Percentiles rank a stretch among this genome's conserved stretches.
These are phyloP conservation scores for Ustilago vetiveriae DNA, from an alignment of 1,284 basidiomycete genomes.

Conservation along the genomic window DNA sequence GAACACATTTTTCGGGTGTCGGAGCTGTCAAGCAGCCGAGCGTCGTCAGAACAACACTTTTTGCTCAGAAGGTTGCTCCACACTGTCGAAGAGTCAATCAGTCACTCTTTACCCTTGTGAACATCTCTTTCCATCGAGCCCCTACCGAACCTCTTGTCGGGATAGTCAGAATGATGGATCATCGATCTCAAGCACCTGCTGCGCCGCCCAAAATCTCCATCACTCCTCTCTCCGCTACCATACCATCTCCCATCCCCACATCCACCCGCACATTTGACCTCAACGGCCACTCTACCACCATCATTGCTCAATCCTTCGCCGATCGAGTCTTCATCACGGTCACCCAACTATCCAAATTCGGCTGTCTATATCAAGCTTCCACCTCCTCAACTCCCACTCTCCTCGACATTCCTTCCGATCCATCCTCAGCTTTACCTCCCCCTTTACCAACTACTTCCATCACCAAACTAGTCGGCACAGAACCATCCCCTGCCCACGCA, in stretches of 20 bases:
- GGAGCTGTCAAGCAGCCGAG: neutral
- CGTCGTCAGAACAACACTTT: slow-evolving; percentile 8
- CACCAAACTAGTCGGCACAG: slow-evolving; percentile 78
- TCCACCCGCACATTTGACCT: slow-evolving; percentile 9
- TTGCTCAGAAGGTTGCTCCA: neutral
- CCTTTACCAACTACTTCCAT: slow-evolving; percentile 79
- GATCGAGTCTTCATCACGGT: slow-evolving; percentile 53
- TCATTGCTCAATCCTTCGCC: slow-evolving; percentile 42
- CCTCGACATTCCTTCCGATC: neutral
- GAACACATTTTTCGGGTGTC: neutral
- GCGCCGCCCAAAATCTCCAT: slow-evolving; percentile 3
- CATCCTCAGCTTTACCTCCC: slow-evolving; percentile 67
- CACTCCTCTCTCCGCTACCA: neutral
- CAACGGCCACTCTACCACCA: slow-evolving; percentile 19
- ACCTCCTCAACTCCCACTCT: slow-evolving; percentile 6
- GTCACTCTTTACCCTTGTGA: too few relatives aligned
- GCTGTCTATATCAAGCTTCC: slow-evolving; percentile 40
- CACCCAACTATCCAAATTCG: slow-evolving; percentile 51
- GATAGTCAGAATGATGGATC: too few relatives aligned
- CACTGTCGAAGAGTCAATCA: too few relatives aligned
- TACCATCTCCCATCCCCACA: slow-evolving; percentile 16
- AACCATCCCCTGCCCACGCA: slow-evolving; percentile 73
- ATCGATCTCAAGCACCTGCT: too few relatives aligned
- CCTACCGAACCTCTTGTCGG: too few relatives aligned
- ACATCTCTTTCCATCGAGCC: too few relatives aligned